Base-by-base conservation (phyloP, 768 basidiomycete genomes). In the Piloderma croceum region DNA sequence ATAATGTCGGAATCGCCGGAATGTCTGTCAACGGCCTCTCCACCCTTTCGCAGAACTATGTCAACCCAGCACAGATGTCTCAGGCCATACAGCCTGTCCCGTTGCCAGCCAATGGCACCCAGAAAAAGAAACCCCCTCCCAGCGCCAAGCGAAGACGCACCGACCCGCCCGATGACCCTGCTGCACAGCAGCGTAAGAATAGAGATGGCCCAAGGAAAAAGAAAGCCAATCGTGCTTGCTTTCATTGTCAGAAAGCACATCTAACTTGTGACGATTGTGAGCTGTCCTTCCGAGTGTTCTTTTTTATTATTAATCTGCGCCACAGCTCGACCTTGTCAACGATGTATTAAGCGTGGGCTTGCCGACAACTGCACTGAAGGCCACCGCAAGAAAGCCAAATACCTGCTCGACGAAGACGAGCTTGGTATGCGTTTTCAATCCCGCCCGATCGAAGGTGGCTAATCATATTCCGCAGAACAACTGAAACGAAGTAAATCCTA, bases 191-290 rank as follows among this genome's bases (percentile, higher is more conserved):
- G 6, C 70, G 74, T 49, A 84, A 81, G 51, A 68, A 69, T 58
- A 75, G 79, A 58, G 83, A 86, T 40, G 80, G 79, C 1, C 85
- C 84, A 23, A 90, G 87, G 76, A 93, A 92, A 77, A 93, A 92
- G 74, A 92, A 93, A 63, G 90, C 91, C 0, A 88, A 77, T 52
- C 79, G 91, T 34, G 94, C 94, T 35, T 98, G 94, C 59, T 83
- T 88, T 47, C 88, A 90, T 51, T 98, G 94, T 61, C 93, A 97
- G 65, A 94, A 91, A 61, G 91, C 92, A 3, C 94, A 98, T 63
- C 69, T 98, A 50, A 98, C 94, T n/a, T 98, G 94, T 61, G 93
- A 98, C 61, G 94, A 97, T 57, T 81, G 94, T 96, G 56, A 59
- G 88, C 77, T 25, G 51, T 36, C 42, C 42, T 39, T 38, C 24